phyloP scores from a whole-genome alignment of 2,329 filamentous ascomycete species.

The Metarhizium sp. region DNA sequence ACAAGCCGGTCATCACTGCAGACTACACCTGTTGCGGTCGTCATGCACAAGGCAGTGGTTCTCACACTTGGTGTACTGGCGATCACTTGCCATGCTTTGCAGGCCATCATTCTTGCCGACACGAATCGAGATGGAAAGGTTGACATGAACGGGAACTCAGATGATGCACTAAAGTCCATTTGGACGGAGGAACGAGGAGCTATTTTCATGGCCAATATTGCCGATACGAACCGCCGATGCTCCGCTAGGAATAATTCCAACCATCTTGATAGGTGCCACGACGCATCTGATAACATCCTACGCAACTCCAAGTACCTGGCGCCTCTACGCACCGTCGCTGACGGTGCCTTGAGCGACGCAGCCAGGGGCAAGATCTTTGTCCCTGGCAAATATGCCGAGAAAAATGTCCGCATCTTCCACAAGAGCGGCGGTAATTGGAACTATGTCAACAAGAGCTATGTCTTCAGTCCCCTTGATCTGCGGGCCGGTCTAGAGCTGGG shows the following conservation, averaged over 20 bases:
- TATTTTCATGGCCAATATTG: conserved; percentile 28
- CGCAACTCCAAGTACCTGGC: conserved; percentile 21
- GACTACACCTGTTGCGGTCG: background rate
- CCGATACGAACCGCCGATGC: conserved; percentile 22
- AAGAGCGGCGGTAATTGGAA: conserved; percentile 15
- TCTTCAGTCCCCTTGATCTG: conserved; percentile 19
- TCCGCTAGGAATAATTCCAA: conserved; percentile 7
- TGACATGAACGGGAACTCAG: conserved; percentile 14
- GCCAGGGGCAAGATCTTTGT: conserved; percentile 12
- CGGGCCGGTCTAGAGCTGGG: conserved; percentile 22
- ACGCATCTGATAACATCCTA: conserved; percentile 24
- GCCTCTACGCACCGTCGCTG: conserved; percentile 21
- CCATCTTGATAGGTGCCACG: conserved; percentile 21
- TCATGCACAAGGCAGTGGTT: background rate
- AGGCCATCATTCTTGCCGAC: conserved; percentile 19
- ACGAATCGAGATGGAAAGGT: conserved; percentile 25
- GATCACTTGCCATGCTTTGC: background rate
- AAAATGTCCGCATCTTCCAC: conserved; percentile 20
- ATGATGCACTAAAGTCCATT: conserved; percentile 13
- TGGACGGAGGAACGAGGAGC: conserved; percentile 19
- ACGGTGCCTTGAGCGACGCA: conserved; percentile 8
- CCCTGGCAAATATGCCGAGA: background rate
- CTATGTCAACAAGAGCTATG: conserved; percentile 15
- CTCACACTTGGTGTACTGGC: background rate
- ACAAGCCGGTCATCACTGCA: too few relatives aligned